phyloP scores from a whole-genome alignment of 2,329 filamentous ascomycete genomes.

The Mycosphaerella sp. region DNA sequence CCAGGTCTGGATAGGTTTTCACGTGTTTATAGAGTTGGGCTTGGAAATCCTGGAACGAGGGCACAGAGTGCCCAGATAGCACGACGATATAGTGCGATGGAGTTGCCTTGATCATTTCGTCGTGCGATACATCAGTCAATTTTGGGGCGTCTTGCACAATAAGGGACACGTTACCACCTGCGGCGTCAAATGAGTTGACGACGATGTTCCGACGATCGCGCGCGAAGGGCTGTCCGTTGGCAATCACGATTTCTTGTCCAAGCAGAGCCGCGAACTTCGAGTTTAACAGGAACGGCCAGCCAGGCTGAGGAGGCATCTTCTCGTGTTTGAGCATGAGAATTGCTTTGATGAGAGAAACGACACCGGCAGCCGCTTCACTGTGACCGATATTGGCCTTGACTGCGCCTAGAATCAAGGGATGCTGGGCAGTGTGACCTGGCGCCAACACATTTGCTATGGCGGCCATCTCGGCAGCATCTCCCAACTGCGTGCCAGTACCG shows the following conservation, averaged over 20 bases:
- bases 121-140: conserved; percentile 13
- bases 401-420: conserved; percentile 29
- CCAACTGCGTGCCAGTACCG: conserved; percentile 17
- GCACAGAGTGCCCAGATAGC: conserved; percentile 50
- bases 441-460: conserved; percentile 6
- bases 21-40: too few relatives aligned
- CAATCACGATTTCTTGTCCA: background rate
- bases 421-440: background rate
- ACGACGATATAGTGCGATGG: conserved; percentile 49
- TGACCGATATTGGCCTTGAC: conserved; percentile 37
- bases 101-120: background rate
- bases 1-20: too few relatives aligned
- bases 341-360: conserved; percentile 32
- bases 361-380: conserved; percentile 34
- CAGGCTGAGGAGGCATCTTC: background rate
- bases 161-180: conserved; percentile 64
- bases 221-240: conserved; percentile 13
- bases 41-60: conserved; percentile 41
- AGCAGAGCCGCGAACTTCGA: background rate
- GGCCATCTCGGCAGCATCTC: conserved; percentile 10
- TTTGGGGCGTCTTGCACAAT: conserved; percentile 56
- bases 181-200: conserved; percentile 65
- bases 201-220: conserved; percentile 38
- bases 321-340: conserved; percentile 19
- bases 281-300: background rate